Conservation (phyloP, 805 yeast genomes). For the Zygoascus bituminiphila region DNA sequence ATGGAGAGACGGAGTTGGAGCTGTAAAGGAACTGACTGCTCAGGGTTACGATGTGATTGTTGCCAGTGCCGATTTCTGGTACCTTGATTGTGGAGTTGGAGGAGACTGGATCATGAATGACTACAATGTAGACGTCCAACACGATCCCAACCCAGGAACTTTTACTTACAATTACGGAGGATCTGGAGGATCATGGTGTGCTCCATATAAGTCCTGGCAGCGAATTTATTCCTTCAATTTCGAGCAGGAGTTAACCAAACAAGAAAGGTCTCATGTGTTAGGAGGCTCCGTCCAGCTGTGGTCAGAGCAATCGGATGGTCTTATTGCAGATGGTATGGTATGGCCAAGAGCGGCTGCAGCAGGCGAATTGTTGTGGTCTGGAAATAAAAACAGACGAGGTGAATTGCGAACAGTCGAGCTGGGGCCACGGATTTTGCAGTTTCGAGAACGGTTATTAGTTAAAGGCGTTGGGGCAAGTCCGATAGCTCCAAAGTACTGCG, state of each 20-base stretch:
- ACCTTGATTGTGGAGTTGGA: conserved; percentile 37
- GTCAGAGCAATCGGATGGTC: conserved; percentile 32
- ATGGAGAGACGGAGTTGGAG: conserved; percentile 25
- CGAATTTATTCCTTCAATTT: conserved; percentile 32
- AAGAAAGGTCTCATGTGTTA: conserved; percentile 26
- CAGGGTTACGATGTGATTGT: conserved; percentile 34
- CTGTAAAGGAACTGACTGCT: conserved; percentile 25
- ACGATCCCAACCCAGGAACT: conserved; percentile 17
- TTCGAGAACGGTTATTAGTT: conserved; percentile 32
- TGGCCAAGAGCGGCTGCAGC: conserved; percentile 37
- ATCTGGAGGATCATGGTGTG: conserved; percentile 34
- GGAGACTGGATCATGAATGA: conserved; percentile 29
- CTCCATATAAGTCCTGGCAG: conserved; percentile 38
- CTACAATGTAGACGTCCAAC: conserved; percentile 24
- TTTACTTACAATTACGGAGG: conserved; percentile 27
- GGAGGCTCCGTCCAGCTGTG: conserved; percentile 35
- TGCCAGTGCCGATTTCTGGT: conserved; percentile 28
- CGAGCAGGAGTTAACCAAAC: conserved; percentile 25
- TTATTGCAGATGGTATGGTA: conserved; percentile 26
- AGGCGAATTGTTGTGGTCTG: conserved; percentile 36
- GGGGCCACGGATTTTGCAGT: conserved; percentile 31
- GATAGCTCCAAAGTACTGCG: conserved; percentile 32
- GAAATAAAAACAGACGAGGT: conserved; percentile 30
- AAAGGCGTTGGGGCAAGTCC: conserved; percentile 31
- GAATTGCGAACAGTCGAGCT: conserved; percentile 23